Conservation (phyloP, 805 yeast genomes). For the Kregervanrija pseudodelftensis region DNA sequence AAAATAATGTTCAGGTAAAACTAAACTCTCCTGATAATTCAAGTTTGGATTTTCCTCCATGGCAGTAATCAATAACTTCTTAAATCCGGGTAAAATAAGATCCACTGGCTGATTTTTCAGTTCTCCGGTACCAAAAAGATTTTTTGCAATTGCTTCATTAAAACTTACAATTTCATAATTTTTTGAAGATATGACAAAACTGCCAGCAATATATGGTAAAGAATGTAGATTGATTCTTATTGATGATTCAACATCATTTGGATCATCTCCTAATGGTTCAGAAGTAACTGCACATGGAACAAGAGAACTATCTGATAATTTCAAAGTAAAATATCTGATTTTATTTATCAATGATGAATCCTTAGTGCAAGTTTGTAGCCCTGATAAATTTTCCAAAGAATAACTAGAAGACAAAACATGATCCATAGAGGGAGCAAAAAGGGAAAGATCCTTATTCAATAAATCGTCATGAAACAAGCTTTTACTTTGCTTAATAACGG, state of each 20-base stretch:
- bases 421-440: constrained; percentile 19
- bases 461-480: constrained; percentile 17
- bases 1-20: constrained; percentile 87
- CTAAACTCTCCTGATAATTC: constrained; percentile 54
- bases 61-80: constrained; percentile 37
- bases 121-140: constrained; percentile 64
- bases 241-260: constrained; percentile 21
- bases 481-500: constrained; percentile 7
- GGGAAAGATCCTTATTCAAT: constrained; percentile 5
- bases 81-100: constrained; percentile 56
- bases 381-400: constrained; percentile 5
- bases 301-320: constrained; percentile 29
- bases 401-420: constrained; percentile 8
- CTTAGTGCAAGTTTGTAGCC: constrained; percentile 20
- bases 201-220: constrained; percentile 82
- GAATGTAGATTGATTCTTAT: constrained; percentile 64
- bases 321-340: constrained; percentile 58
- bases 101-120: constrained; percentile 44
- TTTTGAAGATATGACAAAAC: constrained; percentile 57
- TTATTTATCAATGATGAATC: constrained; percentile 43
- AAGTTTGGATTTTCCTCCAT: constrained; percentile 33
- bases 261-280: constrained; percentile 43
- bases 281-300: constrained; percentile 74
- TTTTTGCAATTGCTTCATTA: constrained; percentile 71
- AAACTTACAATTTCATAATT: constrained; percentile 54